Percentiles rank a stretch among this genome's conserved stretches.
Evolutionary conservation across 768 basidiomycete genomes (phyloP).

Genomic region (Kwoniella bestiolae): DNA sequence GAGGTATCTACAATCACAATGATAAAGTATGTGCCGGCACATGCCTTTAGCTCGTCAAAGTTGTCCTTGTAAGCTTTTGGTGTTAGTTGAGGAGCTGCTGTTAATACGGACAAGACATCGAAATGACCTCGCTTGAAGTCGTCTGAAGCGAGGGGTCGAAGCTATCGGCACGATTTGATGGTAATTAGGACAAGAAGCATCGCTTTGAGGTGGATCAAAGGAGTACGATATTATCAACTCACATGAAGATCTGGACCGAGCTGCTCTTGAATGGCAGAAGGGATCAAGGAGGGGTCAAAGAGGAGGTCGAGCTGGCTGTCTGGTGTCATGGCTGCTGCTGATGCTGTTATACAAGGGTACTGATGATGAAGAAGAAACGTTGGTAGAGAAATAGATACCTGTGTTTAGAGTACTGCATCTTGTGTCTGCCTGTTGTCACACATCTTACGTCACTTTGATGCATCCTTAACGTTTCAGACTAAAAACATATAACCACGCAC

Average conservation of each 20-base stretch:
- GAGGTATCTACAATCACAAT: conserved; percentile 79
- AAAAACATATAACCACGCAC: not conserved
- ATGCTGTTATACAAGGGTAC: not conserved
- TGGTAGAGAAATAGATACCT: not conserved
- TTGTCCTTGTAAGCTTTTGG: conserved; percentile 66
- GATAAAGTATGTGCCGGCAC: conserved; percentile 71
- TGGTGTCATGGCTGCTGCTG: conserved; percentile 1
- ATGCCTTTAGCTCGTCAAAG: conserved; percentile 46
- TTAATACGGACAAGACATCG: conserved; percentile 73
- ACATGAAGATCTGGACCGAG: conserved; percentile 25
- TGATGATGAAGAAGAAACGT: not conserved
- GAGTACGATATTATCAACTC: no score
- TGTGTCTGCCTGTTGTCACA: no score
- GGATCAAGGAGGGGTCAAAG: conserved; percentile 27
- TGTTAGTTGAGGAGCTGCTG: conserved; percentile 71
- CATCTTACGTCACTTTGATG: not conserved
- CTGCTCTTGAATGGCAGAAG: conserved; percentile 6
- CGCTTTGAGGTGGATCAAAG: not conserved
- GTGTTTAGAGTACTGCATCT: no score
- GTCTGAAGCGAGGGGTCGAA: conserved; percentile 84
- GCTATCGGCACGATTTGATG: conserved; percentile 60
- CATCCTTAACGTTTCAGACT: not conserved
- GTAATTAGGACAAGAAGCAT: not conserved
- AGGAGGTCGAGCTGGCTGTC: conserved; percentile 20
- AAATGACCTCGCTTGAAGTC: conserved; percentile 85